Evolutionary conservation across 2,329 filamentous ascomycete genomes (phyloP), one percentile per base, ranked within the genome.

Genomic region (Phialemonium atrogriseum): DNA sequence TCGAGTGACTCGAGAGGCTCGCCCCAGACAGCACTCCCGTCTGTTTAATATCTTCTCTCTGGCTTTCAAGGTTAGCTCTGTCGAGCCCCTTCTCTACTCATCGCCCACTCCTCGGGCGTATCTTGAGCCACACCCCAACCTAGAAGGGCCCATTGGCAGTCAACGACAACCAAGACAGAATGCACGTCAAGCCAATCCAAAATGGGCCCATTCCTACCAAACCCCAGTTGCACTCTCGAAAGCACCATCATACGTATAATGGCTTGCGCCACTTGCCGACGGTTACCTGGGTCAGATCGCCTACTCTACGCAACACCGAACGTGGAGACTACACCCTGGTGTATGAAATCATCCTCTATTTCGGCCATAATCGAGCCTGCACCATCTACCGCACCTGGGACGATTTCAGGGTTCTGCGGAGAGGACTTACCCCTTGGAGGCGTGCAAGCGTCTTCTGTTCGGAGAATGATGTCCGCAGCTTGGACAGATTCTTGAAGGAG

Each of bases 321-420:
- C 24, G 30, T 26, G 32, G 18, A 16, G 33, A 38, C 8, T 22
- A 39, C 15, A 25, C 30, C 10, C 34, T 33, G 10, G 18, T 42
- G 17, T 47, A 48, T 37, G 36, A 45, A 24, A 42, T 56, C n/a
- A 37, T 44, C 16, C 48, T 55, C 7, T 47, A 43, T 38, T 54
- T 52, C 38, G 15, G 35, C 10, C 38, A 43, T 35, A 51, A 54
- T 46, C 43, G 52, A n/a, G 49, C 51, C 11, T 55, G 51, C 43
- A 47, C 38, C 17, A 41, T 55, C 27, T 44, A 42, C 37, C 49
- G 51, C 19, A 42, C 44, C 19, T 38, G 40, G 36, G 47, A 48
- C 26, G 51, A 54, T 32, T 48, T 54, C 27, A 33, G 29, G 23
- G 20, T 17, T 8, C 37, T 55, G 14, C 35, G 37, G 11, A 28